These are phyloP conservation scores for Martensiomyces pterosporus DNA, from an alignment of 192 early-diverging fungal species.

Conservation along the genomic window DNA sequence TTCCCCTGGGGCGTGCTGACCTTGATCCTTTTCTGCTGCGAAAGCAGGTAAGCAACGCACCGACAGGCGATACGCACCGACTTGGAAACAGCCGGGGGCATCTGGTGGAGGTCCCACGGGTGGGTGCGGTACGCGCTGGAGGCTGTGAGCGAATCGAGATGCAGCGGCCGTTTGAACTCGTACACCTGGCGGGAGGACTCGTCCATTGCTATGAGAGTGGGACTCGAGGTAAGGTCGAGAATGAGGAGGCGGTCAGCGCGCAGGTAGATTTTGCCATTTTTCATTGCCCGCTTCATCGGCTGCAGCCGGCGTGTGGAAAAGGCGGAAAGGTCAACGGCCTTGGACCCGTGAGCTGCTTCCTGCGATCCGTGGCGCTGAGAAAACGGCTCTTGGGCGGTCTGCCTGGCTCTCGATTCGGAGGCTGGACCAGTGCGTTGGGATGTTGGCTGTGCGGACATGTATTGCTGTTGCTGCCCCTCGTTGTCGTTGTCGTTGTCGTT, in stretches of 20 bases:
- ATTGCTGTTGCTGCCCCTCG: neutral
- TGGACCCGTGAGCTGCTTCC: neutral
- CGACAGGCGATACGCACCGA: constrained; percentile 44
- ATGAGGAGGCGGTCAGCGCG: constrained; percentile 23
- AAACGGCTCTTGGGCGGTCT: too few species aligned
- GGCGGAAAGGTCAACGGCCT: constrained; percentile 1
- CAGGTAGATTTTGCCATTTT: constrained; percentile 33
- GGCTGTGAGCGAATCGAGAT: constrained; percentile 3
- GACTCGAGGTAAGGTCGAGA: constrained; percentile 18
- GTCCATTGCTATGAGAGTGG: constrained; percentile 14
- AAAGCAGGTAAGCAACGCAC: constrained; percentile 54
- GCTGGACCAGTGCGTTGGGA: too few species aligned
- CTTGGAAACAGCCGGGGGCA: constrained; percentile 34
- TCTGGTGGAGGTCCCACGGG: constrained; percentile 12
- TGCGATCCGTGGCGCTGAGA: too few species aligned
- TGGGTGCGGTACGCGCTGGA: constrained; percentile 6
- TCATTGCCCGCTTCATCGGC: constrained; percentile 24
- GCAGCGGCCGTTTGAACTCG: constrained; percentile 21
- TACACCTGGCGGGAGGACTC: constrained; percentile 8
- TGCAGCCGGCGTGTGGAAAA: constrained; percentile 21
- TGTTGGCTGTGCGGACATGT: too few species aligned
- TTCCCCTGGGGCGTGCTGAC: constrained; percentile 71
- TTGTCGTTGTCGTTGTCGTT: too few species aligned
- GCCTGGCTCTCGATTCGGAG: too few species aligned
- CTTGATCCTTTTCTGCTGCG: constrained; percentile 62